Base-by-base conservation (phyloP, 352 stramenopile genomes). In the Globisporangium spiculum region DNA sequence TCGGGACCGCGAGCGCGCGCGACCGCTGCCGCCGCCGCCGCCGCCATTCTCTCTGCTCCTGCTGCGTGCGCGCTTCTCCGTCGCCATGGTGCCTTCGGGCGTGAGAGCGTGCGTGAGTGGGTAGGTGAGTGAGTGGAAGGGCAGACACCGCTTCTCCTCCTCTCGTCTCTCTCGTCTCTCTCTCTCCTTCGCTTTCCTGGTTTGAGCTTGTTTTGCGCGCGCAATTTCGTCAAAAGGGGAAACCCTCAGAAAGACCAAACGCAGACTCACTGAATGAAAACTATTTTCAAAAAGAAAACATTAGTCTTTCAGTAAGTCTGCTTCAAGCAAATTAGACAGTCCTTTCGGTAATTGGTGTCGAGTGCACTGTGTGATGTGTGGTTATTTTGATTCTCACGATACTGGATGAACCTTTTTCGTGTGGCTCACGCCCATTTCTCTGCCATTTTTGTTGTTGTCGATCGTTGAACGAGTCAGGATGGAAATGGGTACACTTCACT, bases 41-140 rank as follows among this genome's bases (percentile, higher is more conserved):
- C 7, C 30, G 32, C 56, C 26, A 16, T 38, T 62, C 56, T 62
- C 56, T 24, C 32, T 26, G 9, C 56, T 62, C n/a, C 56, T 62
- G 32, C 56, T 62, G 32, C 56, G 56, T n/a, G 36, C 12, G n/a
- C 32, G 32, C 56, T 62, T 62, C n/a, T 62, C 56, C 56, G 56
- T 62, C n/a, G 56, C 56, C 56, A 62, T 62, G 20, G 56, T 18
- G 26, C 30, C 4, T 58, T 18, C 26, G 20, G 12, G 20, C 26
- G 53, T 20, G 3, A 24, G 52, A 34, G 8, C 5, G 16, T 7
- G 27, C 4, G 26, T 18, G 53, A 60, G 54, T 3, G 26, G 4
- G 54, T n/a, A 27, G 5, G 14, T 3, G 6, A 10, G 18, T 8
- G 48, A 18, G 48, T 26, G n/a, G 48, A 27, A 20, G 26, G 7